Conservation (phyloP, 805 yeast species). For the Nakazawaea holstii region DNA sequence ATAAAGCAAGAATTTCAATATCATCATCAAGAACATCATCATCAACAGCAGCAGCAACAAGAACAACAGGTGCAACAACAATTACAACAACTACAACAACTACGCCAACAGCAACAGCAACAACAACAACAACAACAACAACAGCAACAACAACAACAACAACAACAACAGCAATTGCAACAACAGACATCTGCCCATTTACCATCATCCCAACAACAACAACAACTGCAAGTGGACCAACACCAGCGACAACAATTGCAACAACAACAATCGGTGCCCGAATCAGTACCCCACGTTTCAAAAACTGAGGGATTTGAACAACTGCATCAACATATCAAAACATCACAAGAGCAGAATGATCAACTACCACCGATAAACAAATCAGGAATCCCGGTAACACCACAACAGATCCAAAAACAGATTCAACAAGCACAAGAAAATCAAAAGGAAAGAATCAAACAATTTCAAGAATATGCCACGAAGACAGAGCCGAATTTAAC, state of each 20-base stretch:
- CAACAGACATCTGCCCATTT: too few species aligned
- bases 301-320: background rate
- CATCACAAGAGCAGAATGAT: too few species aligned
- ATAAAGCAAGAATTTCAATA: constrained; percentile 6
- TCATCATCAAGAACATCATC: background rate
- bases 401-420: constrained; percentile 7
- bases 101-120: constrained; percentile 15
- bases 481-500: constrained; percentile 9
- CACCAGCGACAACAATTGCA: constrained; percentile 2
- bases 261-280: constrained; percentile 1
- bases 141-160: background rate
- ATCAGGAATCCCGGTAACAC: constrained; percentile 3
- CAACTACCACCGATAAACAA: background rate
- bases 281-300: background rate
- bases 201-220: background rate
- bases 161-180: too few species aligned
- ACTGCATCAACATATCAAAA: too few species aligned
- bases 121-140: constrained; percentile 4
- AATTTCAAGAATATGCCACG: constrained; percentile 11
- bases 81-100: constrained; percentile 13
- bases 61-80: background rate
- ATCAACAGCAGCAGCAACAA: constrained; percentile 3
- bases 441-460: constrained; percentile 6
- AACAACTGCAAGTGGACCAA: background rate
- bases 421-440: constrained; percentile 7